Percentiles rank a stretch among this genome's conserved stretches.
phyloP scores from a whole-genome alignment of 1,139 yeast genomes.

The Zygoascus sp. region DNA sequence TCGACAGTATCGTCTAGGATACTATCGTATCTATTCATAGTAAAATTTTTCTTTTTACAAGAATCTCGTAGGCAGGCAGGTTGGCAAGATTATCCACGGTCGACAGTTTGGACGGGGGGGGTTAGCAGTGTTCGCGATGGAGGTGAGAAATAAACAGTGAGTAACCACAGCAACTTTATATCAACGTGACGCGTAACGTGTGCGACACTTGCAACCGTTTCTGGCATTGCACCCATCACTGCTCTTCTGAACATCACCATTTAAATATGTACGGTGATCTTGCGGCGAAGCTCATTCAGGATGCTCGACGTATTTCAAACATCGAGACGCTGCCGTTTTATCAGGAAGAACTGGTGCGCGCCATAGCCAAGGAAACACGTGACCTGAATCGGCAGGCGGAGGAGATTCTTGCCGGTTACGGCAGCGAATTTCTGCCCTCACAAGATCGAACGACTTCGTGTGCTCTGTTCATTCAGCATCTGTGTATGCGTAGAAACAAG shows the following conservation, averaged over 20 bases:
- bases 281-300: constrained; percentile 75
- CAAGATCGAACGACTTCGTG: constrained; percentile 43
- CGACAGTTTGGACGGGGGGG: background rate
- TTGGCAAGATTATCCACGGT: no score
- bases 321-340: constrained; percentile 67
- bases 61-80: background rate
- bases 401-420: constrained; percentile 40
- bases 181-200: background rate
- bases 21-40: constrained; percentile 8
- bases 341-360: constrained; percentile 70
- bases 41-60: background rate
- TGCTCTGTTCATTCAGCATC: constrained; percentile 73
- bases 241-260: background rate
- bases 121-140: background rate
- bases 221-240: background rate
- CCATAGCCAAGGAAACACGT: constrained; percentile 45
- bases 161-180: constrained; percentile 4
- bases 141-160: constrained; percentile 8
- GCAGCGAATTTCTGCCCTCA: constrained; percentile 36
- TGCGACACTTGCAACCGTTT: no score
- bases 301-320: constrained; percentile 72
- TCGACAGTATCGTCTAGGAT: constrained; percentile 6
- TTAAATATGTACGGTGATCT: constrained; percentile 77
- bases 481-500: constrained; percentile 82
- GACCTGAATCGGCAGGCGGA: constrained; percentile 48